Base-by-base conservation (phyloP, 2,329 filamentous ascomycete species). In the Monosporascus sp. region DNA sequence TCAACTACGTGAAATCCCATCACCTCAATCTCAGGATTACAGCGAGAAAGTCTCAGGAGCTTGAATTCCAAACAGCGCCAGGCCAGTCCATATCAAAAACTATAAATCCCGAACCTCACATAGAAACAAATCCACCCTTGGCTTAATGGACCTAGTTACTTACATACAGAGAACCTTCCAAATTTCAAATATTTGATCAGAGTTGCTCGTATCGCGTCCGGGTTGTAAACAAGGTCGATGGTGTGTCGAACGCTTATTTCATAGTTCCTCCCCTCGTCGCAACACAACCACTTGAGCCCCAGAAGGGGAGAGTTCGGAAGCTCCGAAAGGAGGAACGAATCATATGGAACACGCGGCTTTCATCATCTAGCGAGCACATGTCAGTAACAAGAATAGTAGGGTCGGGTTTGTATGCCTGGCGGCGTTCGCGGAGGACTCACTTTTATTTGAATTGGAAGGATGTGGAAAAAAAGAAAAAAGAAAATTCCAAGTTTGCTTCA, bases 161-260 rank as follows among this genome's bases (percentile, higher is more conserved):
- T 20, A n/a, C 38, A 8, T 41, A n/a, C 38, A 18, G 9, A 41
- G 38, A 39, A 50, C 61, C 63, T 66, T 67, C 64, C 63, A 60
- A 56, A 59, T 42, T 66, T 65, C 63, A 77, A 73, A 74, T 57
- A 58, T 56, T 62, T 73, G 25, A 72, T 97, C 93, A 97, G 93
- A 97, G 90, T 89, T 95, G 87, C 90, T 88, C 86, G 88, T 81
- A 87, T 90, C 84, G 92, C 94, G 93, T 96, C 85, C 93, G 92
- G 90, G 76, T 77, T 44, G 76, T 82, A 90, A 95, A 97, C 91
- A 97, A 97, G 93, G 88, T 85, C 81, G 71, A 75, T 9, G 60
- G 81, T 96, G 93, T 97, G 94, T 90, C 93, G 91, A 89, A 97
- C 94, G 91, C 94, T 86, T 82, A 91, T 91, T 85, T 97, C 94